Evolutionary conservation across 1,139 yeast species (phyloP).

Genomic region (Yarrowia galli): DNA sequence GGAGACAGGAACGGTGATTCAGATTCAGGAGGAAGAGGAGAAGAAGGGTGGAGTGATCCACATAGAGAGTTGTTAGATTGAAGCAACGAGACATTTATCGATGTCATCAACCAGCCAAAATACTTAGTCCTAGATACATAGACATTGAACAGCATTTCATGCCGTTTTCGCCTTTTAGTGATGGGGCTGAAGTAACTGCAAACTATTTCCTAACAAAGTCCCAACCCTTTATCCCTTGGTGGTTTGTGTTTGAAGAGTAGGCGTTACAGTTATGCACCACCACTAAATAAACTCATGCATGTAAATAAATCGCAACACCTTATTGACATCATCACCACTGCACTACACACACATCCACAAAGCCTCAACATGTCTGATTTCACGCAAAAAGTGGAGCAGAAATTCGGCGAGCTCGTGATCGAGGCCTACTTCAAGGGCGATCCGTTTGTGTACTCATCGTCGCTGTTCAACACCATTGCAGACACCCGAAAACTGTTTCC

Average conservation of each 20-base stretch:
- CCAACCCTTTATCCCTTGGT: too few species aligned
- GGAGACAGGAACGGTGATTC: not conserved
- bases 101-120: too few species aligned
- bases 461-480: not conserved
- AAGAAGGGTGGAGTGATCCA: constrained; percentile 12
- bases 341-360: not conserved
- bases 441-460: constrained; percentile 13
- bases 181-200: too few species aligned
- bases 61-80: constrained; percentile 11
- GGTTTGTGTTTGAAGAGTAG: too few species aligned
- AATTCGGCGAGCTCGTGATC: constrained; percentile 20
- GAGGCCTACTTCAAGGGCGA: constrained; percentile 1
- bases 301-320: not conserved
- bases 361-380: not conserved
- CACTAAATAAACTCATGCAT: constrained; percentile 3
- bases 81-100: too few species aligned
- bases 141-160: too few species aligned
- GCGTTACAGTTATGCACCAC: too few species aligned
- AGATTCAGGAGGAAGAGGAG: constrained; percentile 20
- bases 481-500: constrained; percentile 19
- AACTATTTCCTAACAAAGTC: too few species aligned
- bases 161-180: too few species aligned
- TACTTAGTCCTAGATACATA: too few species aligned
- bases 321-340: not conserved
- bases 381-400: not conserved